Evolutionary conservation across 176 grass and related monocot species (phyloP), one percentile per base, ranked within the genome.

Genomic region (Thalia dealbata): DNA sequence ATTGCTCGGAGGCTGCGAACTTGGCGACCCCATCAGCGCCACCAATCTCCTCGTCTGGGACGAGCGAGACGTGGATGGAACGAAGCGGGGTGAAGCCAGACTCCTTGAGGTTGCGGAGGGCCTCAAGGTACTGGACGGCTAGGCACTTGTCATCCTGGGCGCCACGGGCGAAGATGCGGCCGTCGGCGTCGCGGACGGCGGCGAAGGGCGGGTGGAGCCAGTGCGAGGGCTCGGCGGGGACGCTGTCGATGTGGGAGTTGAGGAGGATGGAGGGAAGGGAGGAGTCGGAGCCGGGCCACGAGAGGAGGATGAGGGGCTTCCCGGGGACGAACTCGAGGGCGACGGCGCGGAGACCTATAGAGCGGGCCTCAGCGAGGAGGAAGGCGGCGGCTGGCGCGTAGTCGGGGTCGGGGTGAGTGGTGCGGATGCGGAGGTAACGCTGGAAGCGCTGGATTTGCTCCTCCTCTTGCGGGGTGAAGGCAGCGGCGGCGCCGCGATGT

Each of bases 131-230:
- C 81, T 92, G 89, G 81, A 96, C 41, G 29, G 93, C 89, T 50
- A 96, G 81, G 84, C 79, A 96, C 84, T 96, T 96, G 75, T 96
- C 93, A 55, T 92, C 89, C 79, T 96, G 93, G 16, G 93, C 84
- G 50, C 89, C 89, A 26, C 93, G 89, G 1, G 84, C 87, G 81
- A 84, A 97, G 70, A 96, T 48, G 45, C 82, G 80, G 32, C 93
- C 93, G 0, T 78, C 30, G 3, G 80, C 5, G 73, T 97, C 89
- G 0, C 77, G 85, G 30, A 81, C 74, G 14, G 87, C 89, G 26
- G 87, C 76, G 78, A 87, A 92, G 2, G 84, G 92, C 14, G 82
- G 84, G 78, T 90, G 89, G 58, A 76, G 0, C 92, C 86, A 88
- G 26, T 69, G 74, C 69, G 86, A 70, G 30, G 85, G 61, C 80